Conservation (phyloP, 768 basidiomycete genomes). For the Tricholomella constricta region DNA sequence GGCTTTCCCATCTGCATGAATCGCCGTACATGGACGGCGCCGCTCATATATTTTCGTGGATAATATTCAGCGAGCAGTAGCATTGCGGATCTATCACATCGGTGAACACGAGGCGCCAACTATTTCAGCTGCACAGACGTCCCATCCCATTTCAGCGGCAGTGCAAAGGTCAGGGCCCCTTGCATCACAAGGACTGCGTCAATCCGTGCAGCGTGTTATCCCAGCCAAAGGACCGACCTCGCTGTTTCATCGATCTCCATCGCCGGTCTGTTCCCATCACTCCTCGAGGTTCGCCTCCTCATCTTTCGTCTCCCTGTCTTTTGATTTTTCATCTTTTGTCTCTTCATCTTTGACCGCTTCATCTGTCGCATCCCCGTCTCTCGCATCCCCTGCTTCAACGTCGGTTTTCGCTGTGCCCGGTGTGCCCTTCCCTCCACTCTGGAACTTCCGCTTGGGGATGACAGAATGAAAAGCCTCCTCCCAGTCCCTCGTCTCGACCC, state of each 20-base stretch:
- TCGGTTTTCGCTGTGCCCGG: constrained; percentile 12
- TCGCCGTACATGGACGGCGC: neutral
- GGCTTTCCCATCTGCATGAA: neutral
- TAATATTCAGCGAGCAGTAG: neutral
- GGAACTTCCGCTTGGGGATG: constrained; percentile 91
- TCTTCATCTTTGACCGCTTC: constrained; percentile 8
- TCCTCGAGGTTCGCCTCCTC: neutral
- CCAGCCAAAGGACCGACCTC: neutral
- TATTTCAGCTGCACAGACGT: neutral
- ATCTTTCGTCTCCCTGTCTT: constrained; percentile 5
- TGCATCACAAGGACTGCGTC: constrained; percentile 6
- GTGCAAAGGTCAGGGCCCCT: constrained; percentile 5
- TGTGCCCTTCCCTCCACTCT: constrained; percentile 39
- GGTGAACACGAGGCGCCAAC: no score
- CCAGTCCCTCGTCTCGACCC: constrained; percentile 88
- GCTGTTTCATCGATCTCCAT: constrained; percentile 8
- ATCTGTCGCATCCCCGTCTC: constrained; percentile 14
- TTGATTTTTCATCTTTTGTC: neutral
- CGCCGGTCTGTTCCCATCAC: constrained; percentile 6
- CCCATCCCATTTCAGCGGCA: constrained; percentile 5
- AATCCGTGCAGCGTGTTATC: neutral
- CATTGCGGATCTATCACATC: constrained; percentile 11
- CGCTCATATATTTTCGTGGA: neutral
- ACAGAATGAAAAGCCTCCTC: constrained; percentile 83
- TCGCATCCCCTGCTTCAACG: constrained; percentile 12